Evolutionary conservation across 805 yeast species (phyloP), one percentile per base, ranked within the genome.

Genomic region (Millerozyma acaciae): DNA sequence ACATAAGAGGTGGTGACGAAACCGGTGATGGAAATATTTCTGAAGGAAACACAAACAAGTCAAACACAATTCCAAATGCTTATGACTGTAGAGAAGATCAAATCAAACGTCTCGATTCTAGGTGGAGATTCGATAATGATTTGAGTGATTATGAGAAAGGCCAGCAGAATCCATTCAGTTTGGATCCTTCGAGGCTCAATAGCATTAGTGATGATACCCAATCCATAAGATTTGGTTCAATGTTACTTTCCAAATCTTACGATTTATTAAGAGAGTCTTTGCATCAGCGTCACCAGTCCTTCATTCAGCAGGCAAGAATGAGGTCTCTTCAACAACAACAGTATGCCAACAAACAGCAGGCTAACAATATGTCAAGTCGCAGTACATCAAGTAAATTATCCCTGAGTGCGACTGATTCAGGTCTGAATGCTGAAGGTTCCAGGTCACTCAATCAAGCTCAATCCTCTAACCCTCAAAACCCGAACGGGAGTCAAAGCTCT

Each of bases 201-300:
- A 82, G 83, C 42, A 86, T 89, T 26, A 76, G 87, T 9, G 81
- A 81, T 34, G 90, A 80, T 32, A 88, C 96, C 1, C 97, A 89
- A 58, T 80, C 84, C 1, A 84, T 90, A 19, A 68, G 97, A 39
- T 89, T 89, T 60, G 96, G 96, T 6, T 77, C 95, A 5, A 88
- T 88, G 96, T 60, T 90, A 20, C 67, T 88, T 26, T 77, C 93
- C 4, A 90, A 89, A 56, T 80, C 96, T 0, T 84, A 84, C 51
- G 96, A 88, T 34, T 73, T 80, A 32, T 63, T 80, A 42, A 67
- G 86, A 47, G 87, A 88, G 51, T 82, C 89, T 14, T 78, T 84
- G 35, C 72, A 77, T 49, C 78, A 79, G 58, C 71, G 93, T 45
- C 78, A 80, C 59, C 69, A 62, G 38, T 48, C 53, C 15, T 53